Evolutionary conservation across 176 grass and related monocot genomes (phyloP).

Genomic region (Pharus latifolius): DNA sequence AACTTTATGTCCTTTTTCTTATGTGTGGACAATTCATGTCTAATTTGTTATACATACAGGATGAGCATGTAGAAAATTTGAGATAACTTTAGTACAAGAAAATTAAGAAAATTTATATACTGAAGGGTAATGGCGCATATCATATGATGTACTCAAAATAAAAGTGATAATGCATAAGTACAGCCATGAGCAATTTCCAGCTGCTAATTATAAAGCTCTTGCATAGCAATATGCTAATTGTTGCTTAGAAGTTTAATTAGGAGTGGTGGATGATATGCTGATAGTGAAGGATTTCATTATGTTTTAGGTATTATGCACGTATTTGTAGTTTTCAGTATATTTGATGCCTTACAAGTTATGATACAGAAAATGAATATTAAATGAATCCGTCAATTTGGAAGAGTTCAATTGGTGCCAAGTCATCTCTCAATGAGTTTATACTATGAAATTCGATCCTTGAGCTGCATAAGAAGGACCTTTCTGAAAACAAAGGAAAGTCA

Average conservation of each 20-base stretch:
- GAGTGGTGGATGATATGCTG: background rate
- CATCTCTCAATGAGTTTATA: background rate
- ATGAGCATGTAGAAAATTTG: background rate
- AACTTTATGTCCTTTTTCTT: background rate
- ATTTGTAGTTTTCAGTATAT: background rate
- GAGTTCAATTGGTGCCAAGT: background rate
- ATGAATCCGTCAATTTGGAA: background rate
- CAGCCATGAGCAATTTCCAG: background rate
- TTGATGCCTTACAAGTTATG: background rate
- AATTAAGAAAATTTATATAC: too few species aligned
- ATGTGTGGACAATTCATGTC: background rate
- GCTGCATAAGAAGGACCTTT: too few species aligned
- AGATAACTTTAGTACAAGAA: too few species aligned
- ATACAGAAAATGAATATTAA: background rate
- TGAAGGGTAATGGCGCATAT: background rate
- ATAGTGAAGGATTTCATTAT: background rate
- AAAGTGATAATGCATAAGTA: background rate
- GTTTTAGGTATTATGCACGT: background rate
- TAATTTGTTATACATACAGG: background rate
- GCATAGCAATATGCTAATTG: conserved; percentile 6
- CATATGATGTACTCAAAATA: background rate
- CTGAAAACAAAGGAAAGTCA: too few species aligned
- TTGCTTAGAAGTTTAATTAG: conserved; percentile 30
- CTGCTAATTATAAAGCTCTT: background rate
- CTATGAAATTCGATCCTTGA: too few species aligned